A percentile compares a stretch with the other conserved stretches of the same genome.
Evolutionary conservation across 176 grass and related monocot species (phyloP).

Genomic region (Phoenix dactylifera): DNA sequence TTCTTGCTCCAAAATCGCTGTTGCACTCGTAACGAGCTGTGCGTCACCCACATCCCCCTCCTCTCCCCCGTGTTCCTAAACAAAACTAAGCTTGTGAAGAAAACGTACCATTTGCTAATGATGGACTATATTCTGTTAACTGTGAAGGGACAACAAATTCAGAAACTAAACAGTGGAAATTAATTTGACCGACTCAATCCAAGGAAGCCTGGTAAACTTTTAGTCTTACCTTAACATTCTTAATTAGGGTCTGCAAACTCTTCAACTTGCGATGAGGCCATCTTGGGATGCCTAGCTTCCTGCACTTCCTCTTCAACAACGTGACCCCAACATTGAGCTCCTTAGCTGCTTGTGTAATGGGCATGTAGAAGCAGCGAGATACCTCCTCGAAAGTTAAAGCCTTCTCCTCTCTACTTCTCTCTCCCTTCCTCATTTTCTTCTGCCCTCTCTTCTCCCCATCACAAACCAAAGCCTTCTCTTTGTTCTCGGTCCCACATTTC

Average conservation of each 20-base stretch:
- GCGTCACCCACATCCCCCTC: conserved; percentile 1
- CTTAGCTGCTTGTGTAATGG: conserved; percentile 15
- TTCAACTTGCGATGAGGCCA: conserved; percentile 81
- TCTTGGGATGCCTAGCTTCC: conserved; percentile 47
- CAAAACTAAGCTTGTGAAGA: too few relatives aligned
- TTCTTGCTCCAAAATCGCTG: conserved; percentile 43
- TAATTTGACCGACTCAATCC: too few relatives aligned
- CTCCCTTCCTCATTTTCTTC: conserved; percentile 3
- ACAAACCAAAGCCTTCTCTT: conserved; percentile 2
- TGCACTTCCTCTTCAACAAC: conserved; percentile 55
- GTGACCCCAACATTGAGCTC: conserved; percentile 52
- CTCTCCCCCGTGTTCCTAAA: conserved; percentile 39
- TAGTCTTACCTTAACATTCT: conserved; percentile 39
- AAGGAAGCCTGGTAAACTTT: neutral
- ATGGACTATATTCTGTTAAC: too few relatives aligned
- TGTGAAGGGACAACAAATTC: too few relatives aligned
- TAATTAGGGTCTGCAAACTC: conserved; percentile 50
- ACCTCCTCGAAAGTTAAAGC: neutral
- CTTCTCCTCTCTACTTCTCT: conserved; percentile 13
- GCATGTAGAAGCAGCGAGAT: too few relatives aligned
- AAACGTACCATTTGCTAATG: too few relatives aligned
- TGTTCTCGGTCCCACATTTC: neutral
- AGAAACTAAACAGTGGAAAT: too few relatives aligned
- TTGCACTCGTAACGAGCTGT: conserved; percentile 9
- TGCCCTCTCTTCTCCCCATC: conserved; percentile 3